phyloP scores from a whole-genome alignment of 768 basidiomycete genomes.

The Suillus lakei region DNA sequence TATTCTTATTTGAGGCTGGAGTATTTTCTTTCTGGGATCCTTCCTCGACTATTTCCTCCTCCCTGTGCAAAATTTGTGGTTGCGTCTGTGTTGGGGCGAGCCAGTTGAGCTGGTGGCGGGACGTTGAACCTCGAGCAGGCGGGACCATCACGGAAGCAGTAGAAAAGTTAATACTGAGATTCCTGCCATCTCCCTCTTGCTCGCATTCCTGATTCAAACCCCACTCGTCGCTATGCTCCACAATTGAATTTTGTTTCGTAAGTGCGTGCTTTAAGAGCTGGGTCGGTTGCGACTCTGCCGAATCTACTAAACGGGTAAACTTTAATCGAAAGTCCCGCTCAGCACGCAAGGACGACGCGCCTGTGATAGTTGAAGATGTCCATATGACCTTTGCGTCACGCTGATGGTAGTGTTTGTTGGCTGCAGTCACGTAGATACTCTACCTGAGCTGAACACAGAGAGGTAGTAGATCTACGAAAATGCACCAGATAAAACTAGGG shows the following conservation, averaged over 20 bases:
- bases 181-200: slow-evolving; percentile 25
- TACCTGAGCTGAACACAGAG: background rate
- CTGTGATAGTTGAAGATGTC: slow-evolving; percentile 39
- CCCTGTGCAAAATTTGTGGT: slow-evolving; percentile 2
- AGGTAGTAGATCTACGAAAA: background rate
- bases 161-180: slow-evolving; percentile 41
- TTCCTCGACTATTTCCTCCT: slow-evolving; percentile 35
- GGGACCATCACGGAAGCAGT: slow-evolving; percentile 46
- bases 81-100: slow-evolving; percentile 58
- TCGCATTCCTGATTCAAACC: slow-evolving; percentile 21
- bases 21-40: slow-evolving; percentile 63
- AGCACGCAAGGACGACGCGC: slow-evolving; percentile 35
- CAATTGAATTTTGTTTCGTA: slow-evolving; percentile 24
- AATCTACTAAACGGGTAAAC: slow-evolving; percentile 40
- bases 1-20: slow-evolving; percentile 21
- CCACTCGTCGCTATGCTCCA: slow-evolving; percentile 16
- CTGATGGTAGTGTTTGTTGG: background rate
- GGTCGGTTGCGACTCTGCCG: slow-evolving; percentile 56
- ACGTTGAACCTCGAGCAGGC: slow-evolving; percentile 36
- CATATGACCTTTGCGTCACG: slow-evolving; percentile 31
- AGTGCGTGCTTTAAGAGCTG: slow-evolving; percentile 56
- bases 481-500: background rate
- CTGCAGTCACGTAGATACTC: background rate
- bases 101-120: slow-evolving; percentile 63
- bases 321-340: slow-evolving; percentile 18